Conservation (phyloP, 164 flowering plant species). For the Berberis vulgaris region DNA sequence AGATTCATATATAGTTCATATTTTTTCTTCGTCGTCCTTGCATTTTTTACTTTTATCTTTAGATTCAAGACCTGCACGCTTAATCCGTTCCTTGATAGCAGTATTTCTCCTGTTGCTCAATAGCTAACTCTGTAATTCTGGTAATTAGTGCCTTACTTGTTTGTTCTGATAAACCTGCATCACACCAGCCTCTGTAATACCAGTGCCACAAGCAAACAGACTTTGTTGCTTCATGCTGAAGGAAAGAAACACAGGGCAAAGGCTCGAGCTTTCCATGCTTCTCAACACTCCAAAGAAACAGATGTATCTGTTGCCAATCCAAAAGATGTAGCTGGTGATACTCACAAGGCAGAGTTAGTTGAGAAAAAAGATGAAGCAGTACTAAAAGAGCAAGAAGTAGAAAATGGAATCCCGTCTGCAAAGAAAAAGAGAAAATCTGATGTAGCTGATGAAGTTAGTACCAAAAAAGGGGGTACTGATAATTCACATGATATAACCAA, state of each 20-base stretch:
- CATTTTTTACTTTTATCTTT: too few relatives aligned
- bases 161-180: neutral
- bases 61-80: too few relatives aligned
- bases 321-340: conserved; percentile 16
- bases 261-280: conserved; percentile 74
- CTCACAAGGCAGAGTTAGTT: conserved; percentile 16
- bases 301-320: conserved; percentile 30
- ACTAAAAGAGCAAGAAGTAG: conserved; percentile 21
- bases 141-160: neutral
- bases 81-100: too few relatives aligned
- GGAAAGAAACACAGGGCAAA: conserved; percentile 92
- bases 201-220: conserved; percentile 70
- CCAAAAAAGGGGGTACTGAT: conserved; percentile 17
- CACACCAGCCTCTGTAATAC: conserved; percentile 78
- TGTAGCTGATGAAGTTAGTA: conserved; percentile 20
- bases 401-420: conserved; percentile 24
- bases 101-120: too few relatives aligned
- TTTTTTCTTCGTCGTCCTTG: too few relatives aligned
- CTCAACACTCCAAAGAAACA: conserved; percentile 37
- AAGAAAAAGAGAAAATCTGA: conserved; percentile 54
- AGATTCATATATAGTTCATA: too few relatives aligned
- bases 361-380: conserved; percentile 13
- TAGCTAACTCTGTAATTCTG: too few relatives aligned
- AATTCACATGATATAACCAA: conserved; percentile 21
- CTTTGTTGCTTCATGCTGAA: conserved; percentile 83